Evolutionary conservation across 805 yeast species (phyloP).

Genomic region (Lachancea thermotolerans): DNA sequence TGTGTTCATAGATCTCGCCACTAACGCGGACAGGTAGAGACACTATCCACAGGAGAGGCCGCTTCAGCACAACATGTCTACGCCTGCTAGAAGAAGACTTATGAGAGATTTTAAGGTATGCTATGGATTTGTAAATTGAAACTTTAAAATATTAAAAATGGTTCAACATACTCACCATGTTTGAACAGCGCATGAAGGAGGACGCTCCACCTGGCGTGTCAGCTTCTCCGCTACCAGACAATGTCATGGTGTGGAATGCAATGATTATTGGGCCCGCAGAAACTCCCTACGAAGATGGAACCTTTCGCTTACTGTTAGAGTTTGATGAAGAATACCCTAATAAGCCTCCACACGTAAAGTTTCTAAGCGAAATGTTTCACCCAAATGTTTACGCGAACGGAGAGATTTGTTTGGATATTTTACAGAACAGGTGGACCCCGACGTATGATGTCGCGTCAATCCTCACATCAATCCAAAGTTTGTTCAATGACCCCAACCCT

Average conservation of each 20-base stretch:
- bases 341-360: constrained; percentile 90
- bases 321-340: constrained; percentile 97
- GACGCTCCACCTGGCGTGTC: constrained; percentile 98
- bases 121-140: constrained; percentile 7
- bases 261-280: constrained; percentile 96
- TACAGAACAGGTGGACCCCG: constrained; percentile 98
- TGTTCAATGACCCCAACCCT: constrained; percentile 93
- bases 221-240: constrained; percentile 94
- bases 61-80: constrained; percentile 56
- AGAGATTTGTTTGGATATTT: constrained; percentile 88
- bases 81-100: constrained; percentile 96
- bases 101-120: constrained; percentile 94
- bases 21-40: background rate
- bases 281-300: constrained; percentile 97
- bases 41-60: too few relatives aligned
- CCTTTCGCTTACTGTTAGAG: constrained; percentile 76
- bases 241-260: constrained; percentile 96
- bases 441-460: constrained; percentile 96
- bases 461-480: constrained; percentile 83
- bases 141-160: background rate
- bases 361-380: constrained; percentile 91
- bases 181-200: constrained; percentile 76
- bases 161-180: constrained; percentile 13
- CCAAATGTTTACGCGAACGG: constrained; percentile 96
- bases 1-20: background rate